Conservation (phyloP, 2,329 filamentous ascomycete species). For the Phyllosticta capitalensis region DNA sequence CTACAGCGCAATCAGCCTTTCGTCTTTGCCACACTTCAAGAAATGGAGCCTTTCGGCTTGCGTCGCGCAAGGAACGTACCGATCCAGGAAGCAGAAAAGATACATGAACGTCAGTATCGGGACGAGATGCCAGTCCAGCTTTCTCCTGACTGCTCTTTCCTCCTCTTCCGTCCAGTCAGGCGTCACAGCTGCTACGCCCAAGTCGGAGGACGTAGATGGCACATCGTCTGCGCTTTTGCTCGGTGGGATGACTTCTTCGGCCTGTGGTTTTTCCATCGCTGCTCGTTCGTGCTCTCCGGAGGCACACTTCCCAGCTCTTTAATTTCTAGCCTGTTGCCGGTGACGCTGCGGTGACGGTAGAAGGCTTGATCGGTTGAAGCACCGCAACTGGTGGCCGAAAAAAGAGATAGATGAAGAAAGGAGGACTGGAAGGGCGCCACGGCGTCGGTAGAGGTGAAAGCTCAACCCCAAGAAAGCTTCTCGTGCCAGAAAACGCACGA, state of each 20-base stretch:
- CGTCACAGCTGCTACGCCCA: constrained; percentile 16
- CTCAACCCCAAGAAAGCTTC: too few species aligned
- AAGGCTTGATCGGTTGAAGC: too few species aligned
- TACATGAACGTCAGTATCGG: constrained; percentile 46
- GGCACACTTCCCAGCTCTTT: too few species aligned
- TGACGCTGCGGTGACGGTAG: too few species aligned
- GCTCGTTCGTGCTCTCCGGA: background rate
- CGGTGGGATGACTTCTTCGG: background rate
- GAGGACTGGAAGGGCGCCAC: too few species aligned
- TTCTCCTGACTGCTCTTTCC: constrained; percentile 40
- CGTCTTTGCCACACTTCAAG: too few species aligned
- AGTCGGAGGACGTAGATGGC: background rate
- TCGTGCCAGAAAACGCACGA: too few species aligned
- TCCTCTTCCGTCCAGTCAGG: constrained; percentile 43
- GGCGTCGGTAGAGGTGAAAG: too few species aligned
- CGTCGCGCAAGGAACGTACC: constrained; percentile 15
- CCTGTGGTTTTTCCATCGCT: background rate
- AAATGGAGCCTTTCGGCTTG: background rate
- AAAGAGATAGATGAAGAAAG: too few species aligned
- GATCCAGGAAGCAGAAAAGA: constrained; percentile 42
- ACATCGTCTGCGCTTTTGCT: background rate
- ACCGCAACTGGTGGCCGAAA: too few species aligned
- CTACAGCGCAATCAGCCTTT: background rate
- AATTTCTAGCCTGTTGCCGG: too few species aligned
- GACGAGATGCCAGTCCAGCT: constrained; percentile 44